These are phyloP conservation scores for Solanum corneliomulleri DNA, from an alignment of 257 asterid genomes.

Conservation along the genomic window DNA sequence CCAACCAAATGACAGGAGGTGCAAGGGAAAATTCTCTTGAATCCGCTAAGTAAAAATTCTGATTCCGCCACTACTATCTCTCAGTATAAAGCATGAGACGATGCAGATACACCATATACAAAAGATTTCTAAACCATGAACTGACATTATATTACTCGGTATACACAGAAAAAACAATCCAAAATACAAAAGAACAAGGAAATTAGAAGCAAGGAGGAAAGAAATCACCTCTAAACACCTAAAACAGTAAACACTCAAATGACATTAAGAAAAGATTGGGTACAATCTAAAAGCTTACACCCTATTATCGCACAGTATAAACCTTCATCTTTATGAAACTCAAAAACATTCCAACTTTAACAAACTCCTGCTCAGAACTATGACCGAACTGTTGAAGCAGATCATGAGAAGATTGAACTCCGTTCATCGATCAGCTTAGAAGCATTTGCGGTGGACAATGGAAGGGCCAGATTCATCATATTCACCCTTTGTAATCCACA, in stretches of 20 bases:
- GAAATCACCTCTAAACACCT: background rate
- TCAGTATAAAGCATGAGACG: background rate
- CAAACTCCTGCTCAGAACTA: background rate
- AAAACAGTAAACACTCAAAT: background rate
- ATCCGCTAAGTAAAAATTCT: background rate
- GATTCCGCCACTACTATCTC: background rate
- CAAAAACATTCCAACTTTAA: background rate
- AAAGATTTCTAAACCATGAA: background rate
- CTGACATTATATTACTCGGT: background rate
- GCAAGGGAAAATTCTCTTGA: no score
- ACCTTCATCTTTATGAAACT: background rate
- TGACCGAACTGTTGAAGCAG: background rate
- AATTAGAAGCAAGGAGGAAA: background rate
- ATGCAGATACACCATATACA: background rate
- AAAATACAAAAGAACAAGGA: background rate
- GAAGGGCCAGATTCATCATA: conserved; percentile 10
- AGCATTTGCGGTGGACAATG: conserved; percentile 8
- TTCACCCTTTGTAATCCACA: conserved; percentile 12
- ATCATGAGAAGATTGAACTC: background rate
- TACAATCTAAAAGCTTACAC: background rate
- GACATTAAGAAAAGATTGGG: background rate
- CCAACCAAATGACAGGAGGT: background rate
- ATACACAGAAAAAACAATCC: background rate
- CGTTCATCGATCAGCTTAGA: background rate
- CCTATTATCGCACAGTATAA: background rate